These are phyloP conservation scores for Stephanodiscus minutulus DNA, from an alignment of 108 stramenopile species.

Conservation along the genomic window DNA sequence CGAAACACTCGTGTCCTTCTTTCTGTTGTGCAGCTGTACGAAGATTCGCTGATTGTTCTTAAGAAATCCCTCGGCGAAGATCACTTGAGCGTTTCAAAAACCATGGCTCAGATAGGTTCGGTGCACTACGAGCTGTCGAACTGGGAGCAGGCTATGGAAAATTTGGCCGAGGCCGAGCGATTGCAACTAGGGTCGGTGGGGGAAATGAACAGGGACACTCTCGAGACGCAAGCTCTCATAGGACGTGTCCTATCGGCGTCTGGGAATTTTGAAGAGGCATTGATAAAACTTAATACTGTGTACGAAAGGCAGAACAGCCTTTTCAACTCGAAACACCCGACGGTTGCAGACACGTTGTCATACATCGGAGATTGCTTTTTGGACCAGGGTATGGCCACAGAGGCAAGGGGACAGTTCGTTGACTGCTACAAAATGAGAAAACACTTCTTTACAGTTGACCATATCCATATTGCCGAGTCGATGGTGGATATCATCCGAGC, in stretches of 20 bases:
- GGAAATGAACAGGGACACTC: conserved; percentile 58
- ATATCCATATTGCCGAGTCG: conserved; percentile 37
- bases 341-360: conserved; percentile 65
- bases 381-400: conserved; percentile 48
- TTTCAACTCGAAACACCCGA: conserved; percentile 65
- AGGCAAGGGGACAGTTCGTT: conserved; percentile 56
- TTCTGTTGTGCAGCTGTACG: conserved; percentile 30
- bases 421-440: conserved; percentile 72
- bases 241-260: conserved; percentile 58
- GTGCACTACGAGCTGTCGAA: conserved; percentile 57
- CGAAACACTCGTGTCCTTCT: neutral
- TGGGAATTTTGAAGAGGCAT: conserved; percentile 53
- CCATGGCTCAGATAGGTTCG: conserved; percentile 62
- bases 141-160: conserved; percentile 57
- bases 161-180: conserved; percentile 53
- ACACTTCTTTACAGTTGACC: conserved; percentile 66
- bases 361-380: conserved; percentile 63
- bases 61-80: conserved; percentile 54
- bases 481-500: conserved; percentile 47
- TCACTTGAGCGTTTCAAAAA: conserved; percentile 67
- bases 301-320: conserved; percentile 52
- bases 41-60: conserved; percentile 57
- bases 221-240: conserved; percentile 63
- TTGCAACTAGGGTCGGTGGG: conserved; percentile 57
- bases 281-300: conserved; percentile 50